phyloP scores from a whole-genome alignment of 2,329 filamentous ascomycete genomes.

The Acephala macrosclerotiorum region DNA sequence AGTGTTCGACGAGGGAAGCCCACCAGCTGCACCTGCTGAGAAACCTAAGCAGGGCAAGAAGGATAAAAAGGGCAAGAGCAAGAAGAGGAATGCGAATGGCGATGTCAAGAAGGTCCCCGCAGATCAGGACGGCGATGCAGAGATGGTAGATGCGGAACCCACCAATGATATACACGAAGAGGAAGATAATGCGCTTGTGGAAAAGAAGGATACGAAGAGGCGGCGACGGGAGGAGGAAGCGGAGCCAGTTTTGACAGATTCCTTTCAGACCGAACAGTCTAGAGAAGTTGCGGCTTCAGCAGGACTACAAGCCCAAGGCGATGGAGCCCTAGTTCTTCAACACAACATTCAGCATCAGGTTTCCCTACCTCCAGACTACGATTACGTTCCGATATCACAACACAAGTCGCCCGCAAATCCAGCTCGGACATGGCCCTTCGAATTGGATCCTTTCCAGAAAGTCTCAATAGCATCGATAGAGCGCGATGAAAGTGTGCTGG shows the following conservation, averaged over 20 bases:
- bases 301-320: constrained; percentile 43
- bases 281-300: constrained; percentile 77
- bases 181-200: constrained; percentile 51
- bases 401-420: constrained; percentile 91
- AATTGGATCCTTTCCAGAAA: constrained; percentile 96
- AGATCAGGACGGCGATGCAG: constrained; percentile 71
- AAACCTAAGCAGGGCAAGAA: constrained; percentile 47
- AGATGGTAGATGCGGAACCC: constrained; percentile 53
- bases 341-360: constrained; percentile 99
- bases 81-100: constrained; percentile 88
- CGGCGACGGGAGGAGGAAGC: constrained; percentile 69
- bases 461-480: constrained; percentile 95
- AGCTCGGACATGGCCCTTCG: constrained; percentile 85
- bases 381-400: constrained; percentile 92
- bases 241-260: constrained; percentile 86
- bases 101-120: constrained; percentile 68
- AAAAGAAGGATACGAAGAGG: constrained; percentile 65
- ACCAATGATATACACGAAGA: constrained; percentile 37
- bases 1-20: constrained; percentile 73
- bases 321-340: constrained; percentile 77
- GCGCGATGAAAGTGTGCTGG: constrained; percentile 92
- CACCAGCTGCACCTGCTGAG: constrained; percentile 30
- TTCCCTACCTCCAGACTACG: constrained; percentile 90
- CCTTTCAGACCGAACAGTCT: constrained; percentile 93
- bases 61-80: constrained; percentile 68